Percentiles rank a stretch among this genome's conserved stretches.
Conservation (phyloP, 1,139 yeast genomes). For the Maudiozyma humilis region DNA sequence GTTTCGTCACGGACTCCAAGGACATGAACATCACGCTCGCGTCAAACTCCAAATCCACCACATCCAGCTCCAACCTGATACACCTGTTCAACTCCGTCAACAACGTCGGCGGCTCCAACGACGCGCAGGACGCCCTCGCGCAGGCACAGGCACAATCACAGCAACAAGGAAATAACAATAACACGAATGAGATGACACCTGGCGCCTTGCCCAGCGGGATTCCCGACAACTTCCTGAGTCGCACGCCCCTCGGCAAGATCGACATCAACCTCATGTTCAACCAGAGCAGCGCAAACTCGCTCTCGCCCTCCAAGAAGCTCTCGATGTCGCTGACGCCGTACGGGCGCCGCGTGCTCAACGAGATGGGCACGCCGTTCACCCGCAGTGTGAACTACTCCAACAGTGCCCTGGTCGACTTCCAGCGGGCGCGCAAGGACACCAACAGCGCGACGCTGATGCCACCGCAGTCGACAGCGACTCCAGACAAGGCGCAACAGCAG, state of each 20-base stretch:
- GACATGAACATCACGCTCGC: not conserved
- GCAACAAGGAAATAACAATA: no score
- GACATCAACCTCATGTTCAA: conserved; percentile 30
- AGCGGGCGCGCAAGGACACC: conserved; percentile 27
- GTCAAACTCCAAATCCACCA: conserved; percentile 5
- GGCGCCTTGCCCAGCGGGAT: not conserved
- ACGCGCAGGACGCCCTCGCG: no score
- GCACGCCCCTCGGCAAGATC: conserved; percentile 28
- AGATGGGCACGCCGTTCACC: conserved; percentile 27
- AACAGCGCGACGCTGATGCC: not conserved
- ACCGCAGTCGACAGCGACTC: not conserved
- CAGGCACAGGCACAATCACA: no score
- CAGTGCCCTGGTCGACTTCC: conserved; percentile 31
- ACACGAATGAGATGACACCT: conserved; percentile 4
- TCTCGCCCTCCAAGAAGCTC: conserved; percentile 26
- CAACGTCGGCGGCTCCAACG: not conserved
- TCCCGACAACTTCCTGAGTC: conserved; percentile 6
- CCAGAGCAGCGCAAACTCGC: conserved; percentile 18
- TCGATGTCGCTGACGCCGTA: conserved; percentile 28
- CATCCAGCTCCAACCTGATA: conserved; percentile 9
- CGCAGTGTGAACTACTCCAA: conserved; percentile 19
- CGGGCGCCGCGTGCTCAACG: conserved; percentile 26
- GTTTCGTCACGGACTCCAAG: conserved; percentile 20
- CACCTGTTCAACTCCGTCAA: conserved; percentile 11
- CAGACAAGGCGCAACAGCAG: no score